Conservation (phyloP, 2,329 filamentous ascomycete species). For the Monosporascus sp. region DNA sequence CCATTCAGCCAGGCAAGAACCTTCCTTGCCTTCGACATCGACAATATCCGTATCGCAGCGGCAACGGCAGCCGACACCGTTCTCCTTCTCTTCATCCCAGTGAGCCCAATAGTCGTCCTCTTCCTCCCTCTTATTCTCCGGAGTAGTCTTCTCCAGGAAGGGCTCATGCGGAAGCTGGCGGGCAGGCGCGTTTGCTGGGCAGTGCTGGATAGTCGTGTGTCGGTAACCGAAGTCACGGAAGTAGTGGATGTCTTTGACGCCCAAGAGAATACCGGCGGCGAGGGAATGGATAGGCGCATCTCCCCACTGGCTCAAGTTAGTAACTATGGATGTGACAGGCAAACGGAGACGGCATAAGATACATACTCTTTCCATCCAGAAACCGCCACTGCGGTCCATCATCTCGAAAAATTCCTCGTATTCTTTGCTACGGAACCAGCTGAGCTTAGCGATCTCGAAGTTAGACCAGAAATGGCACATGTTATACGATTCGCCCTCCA, state of each 20-base stretch:
- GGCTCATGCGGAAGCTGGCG: constrained; percentile 77
- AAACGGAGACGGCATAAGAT: background rate
- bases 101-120: constrained; percentile 96
- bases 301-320: constrained; percentile 70
- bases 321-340: constrained; percentile 6
- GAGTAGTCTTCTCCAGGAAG: constrained; percentile 75
- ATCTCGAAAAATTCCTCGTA: constrained; percentile 98
- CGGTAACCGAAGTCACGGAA: constrained; percentile 98
- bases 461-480: constrained; percentile 99
- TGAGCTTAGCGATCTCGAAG: constrained; percentile 91
- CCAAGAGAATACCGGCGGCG: constrained; percentile 81
- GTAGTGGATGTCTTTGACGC: constrained; percentile 85
- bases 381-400: constrained; percentile 97
- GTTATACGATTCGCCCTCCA: constrained; percentile 98
- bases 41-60: constrained; percentile 96
- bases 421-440: constrained; percentile 95
- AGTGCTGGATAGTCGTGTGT: constrained; percentile 98
- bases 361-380: constrained; percentile 95
- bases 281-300: constrained; percentile 98
- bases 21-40: constrained; percentile 95
- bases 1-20: constrained; percentile 93
- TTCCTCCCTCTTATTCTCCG: constrained; percentile 72
- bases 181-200: constrained; percentile 88
- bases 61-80: constrained; percentile 94
- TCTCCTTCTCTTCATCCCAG: constrained; percentile 83